These are phyloP conservation scores for Parietaria judaica DNA, from an alignment of 306 rosid genomes.

Conservation along the genomic window DNA sequence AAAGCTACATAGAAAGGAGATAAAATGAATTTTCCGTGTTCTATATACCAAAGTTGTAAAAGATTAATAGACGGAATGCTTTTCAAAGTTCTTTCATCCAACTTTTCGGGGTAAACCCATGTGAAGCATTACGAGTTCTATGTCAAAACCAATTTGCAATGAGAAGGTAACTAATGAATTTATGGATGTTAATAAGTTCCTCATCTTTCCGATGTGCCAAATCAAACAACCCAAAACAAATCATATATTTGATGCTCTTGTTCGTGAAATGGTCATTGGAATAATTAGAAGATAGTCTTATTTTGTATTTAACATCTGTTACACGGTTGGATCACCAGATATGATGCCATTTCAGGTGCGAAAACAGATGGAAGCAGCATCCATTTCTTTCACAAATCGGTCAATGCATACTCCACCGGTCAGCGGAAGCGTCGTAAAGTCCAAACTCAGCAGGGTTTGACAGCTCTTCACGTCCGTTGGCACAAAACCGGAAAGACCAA, in stretches of 20 bases:
- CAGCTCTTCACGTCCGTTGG: slow-evolving; percentile 42
- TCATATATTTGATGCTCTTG: no score
- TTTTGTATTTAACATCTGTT: background rate
- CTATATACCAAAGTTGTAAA: no score
- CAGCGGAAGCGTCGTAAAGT: slow-evolving; percentile 59
- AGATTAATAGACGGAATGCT: no score
- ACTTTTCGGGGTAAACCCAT: no score
- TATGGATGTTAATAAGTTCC: no score
- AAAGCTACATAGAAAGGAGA: background rate
- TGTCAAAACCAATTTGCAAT: no score
- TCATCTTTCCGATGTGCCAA: no score
- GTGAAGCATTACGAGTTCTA: no score
- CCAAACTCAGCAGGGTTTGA: slow-evolving; percentile 22
- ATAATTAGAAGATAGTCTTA: background rate
- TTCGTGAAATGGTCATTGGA: background rate
- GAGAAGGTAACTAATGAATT: no score
- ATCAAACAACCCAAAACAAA: no score
- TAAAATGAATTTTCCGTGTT: background rate
- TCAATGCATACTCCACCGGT: slow-evolving; percentile 73
- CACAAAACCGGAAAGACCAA: slow-evolving; percentile 53
- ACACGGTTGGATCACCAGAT: background rate
- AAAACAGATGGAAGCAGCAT: slow-evolving; percentile 69
- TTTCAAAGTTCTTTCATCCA: no score
- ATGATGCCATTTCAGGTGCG: slow-evolving; percentile 45
- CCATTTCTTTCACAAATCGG: slow-evolving; percentile 67